Conservation (phyloP, 108 stramenopile species). For the Parmales sp. region DNA sequence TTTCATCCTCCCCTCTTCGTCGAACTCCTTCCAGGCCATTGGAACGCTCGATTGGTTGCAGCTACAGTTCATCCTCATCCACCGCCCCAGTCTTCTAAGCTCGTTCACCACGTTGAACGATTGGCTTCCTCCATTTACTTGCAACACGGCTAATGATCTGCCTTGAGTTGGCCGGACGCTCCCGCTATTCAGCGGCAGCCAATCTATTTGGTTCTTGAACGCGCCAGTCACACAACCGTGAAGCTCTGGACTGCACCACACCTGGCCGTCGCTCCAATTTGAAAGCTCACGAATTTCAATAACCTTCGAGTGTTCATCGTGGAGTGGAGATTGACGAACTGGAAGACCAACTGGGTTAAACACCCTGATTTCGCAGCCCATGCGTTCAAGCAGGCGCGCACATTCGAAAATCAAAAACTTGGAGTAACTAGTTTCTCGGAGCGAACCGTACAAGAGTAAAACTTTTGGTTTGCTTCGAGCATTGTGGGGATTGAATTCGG, state of each 20-base stretch:
- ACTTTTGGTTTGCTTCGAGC: too few relatives aligned
- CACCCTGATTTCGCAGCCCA: slow-evolving; percentile 50
- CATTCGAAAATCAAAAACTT: slow-evolving; percentile 38
- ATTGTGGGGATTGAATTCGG: too few relatives aligned
- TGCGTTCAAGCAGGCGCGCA: slow-evolving; percentile 39
- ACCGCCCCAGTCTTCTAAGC: slow-evolving; percentile 43
- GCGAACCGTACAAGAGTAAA: slow-evolving; percentile 44
- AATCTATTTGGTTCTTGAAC: slow-evolving; percentile 65
- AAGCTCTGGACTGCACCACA: slow-evolving; percentile 52
- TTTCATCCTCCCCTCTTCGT: slow-evolving; percentile 51
- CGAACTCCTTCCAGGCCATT: slow-evolving; percentile 59
- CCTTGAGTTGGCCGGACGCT: slow-evolving; percentile 52
- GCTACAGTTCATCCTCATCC: slow-evolving; percentile 61
- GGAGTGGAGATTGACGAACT: slow-evolving; percentile 44
- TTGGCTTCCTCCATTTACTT: slow-evolving; percentile 54
- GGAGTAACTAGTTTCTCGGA: slow-evolving; percentile 37
- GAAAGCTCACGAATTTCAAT: slow-evolving; percentile 47
- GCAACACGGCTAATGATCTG: slow-evolving; percentile 39
- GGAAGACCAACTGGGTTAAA: slow-evolving; percentile 49
- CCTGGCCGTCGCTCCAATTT: slow-evolving; percentile 51
- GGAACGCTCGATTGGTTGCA: slow-evolving; percentile 49
- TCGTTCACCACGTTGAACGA: slow-evolving; percentile 56
- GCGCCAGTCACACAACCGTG: slow-evolving; percentile 52
- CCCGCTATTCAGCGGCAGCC: slow-evolving; percentile 57
- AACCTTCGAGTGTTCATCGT: slow-evolving; percentile 44